These are phyloP conservation scores for Teunomyces gatunensis DNA, from an alignment of 805 yeast genomes.

Conservation along the genomic window DNA sequence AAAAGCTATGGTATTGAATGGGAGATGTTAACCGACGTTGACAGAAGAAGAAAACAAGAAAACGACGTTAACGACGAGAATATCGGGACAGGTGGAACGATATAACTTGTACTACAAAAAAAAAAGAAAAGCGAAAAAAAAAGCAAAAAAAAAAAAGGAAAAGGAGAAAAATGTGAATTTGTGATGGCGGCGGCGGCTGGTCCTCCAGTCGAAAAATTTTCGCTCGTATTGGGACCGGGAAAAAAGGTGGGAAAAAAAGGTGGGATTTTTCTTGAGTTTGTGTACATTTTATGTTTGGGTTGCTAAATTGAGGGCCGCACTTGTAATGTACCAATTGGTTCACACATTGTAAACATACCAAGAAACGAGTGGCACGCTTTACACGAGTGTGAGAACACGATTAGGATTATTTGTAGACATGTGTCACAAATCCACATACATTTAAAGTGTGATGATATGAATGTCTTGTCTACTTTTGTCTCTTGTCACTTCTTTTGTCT, in stretches of 20 bases:
- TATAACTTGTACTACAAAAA: not conserved
- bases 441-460: too few relatives aligned
- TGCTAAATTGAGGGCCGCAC: not conserved
- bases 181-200: not conserved
- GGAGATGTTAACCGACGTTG: not conserved
- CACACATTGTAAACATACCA: slow-evolving; percentile 1
- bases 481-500: too few relatives aligned
- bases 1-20: not conserved
- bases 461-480: too few relatives aligned
- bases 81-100: not conserved
- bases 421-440: too few relatives aligned
- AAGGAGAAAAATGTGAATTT: not conserved
- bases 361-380: not conserved
- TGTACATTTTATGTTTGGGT: not conserved
- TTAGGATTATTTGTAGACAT: too few relatives aligned
- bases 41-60: not conserved
- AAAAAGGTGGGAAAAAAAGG: too few relatives aligned
- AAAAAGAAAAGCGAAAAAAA: too few relatives aligned
- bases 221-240: not conserved
- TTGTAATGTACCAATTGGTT: not conserved
- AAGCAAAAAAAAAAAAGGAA: not conserved
- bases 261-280: not conserved
- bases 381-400: too few relatives aligned
- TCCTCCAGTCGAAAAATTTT: not conserved
- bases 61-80: not conserved